These are phyloP conservation scores for Lentinus polychrous DNA, from an alignment of 1,284 basidiomycete species.

Conservation along the genomic window DNA sequence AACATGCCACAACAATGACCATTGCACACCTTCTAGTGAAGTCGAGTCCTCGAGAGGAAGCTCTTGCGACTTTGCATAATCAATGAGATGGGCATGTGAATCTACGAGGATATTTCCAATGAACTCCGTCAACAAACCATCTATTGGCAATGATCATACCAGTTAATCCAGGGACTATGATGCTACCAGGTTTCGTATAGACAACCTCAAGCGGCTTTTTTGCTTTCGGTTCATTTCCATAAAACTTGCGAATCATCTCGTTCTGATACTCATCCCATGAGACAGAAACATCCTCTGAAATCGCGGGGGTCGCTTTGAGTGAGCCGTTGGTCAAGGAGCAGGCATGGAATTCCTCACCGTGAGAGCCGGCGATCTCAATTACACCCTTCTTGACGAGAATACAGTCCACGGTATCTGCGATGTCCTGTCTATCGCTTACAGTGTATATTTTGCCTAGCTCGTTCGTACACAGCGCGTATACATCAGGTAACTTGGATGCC, in stretches of 20 bases:
- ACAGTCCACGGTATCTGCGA: conserved; percentile 45
- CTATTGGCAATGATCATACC: conserved; percentile 32
- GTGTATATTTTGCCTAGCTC: conserved; percentile 20
- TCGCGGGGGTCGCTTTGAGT: not conserved
- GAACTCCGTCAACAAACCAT: not conserved
- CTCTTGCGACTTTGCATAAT: conserved; percentile 58
- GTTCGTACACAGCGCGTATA: conserved; percentile 23
- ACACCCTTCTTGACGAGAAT: conserved; percentile 52
- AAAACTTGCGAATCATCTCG: conserved; percentile 23
- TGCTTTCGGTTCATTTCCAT: conserved; percentile 23
- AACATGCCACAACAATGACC: not conserved
- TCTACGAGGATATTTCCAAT: conserved; percentile 35
- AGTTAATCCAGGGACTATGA: conserved; percentile 65
- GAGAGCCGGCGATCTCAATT: conserved; percentile 50
- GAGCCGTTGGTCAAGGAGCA: not conserved
- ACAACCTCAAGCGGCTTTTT: conserved; percentile 33
- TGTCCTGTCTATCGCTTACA: conserved; percentile 14
- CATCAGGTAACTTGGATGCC: conserved; percentile 16
- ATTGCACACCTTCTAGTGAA: conserved; percentile 47
- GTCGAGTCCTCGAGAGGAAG: conserved; percentile 55
- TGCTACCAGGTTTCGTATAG: conserved; percentile 36
- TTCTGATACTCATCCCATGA: conserved; percentile 22
- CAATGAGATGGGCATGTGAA: conserved; percentile 72
- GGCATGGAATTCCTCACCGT: conserved; percentile 32
- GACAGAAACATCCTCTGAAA: conserved; percentile 21